Evolutionary conservation across 2,329 filamentous ascomycete genomes (phyloP).

Genomic region (Nannizziopsis arthrosporioides): DNA sequence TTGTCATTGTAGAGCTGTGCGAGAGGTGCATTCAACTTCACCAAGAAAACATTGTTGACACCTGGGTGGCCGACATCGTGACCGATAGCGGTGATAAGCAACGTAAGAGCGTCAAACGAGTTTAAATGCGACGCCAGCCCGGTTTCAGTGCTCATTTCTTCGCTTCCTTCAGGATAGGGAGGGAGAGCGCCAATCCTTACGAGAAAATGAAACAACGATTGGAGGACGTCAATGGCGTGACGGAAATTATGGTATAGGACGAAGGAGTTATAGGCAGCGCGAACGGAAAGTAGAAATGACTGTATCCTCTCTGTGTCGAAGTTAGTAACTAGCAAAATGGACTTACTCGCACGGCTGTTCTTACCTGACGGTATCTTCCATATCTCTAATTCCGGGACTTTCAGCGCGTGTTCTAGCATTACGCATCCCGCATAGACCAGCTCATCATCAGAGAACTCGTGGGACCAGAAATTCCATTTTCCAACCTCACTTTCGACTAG

Average conservation of each 20-base stretch:
- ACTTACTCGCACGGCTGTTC: slow-evolving; percentile 18
- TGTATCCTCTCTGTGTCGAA: slow-evolving; percentile 57
- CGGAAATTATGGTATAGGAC: slow-evolving; percentile 98
- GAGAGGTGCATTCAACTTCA: slow-evolving; percentile 80
- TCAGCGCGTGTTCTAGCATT: slow-evolving; percentile 82
- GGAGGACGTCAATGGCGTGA: slow-evolving; percentile 89
- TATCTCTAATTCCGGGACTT: slow-evolving; percentile 64
- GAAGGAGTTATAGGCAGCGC: slow-evolving; percentile 90
- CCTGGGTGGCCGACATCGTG: slow-evolving; percentile 96
- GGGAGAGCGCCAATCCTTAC: slow-evolving; percentile 66
- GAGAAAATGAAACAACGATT: slow-evolving; percentile 84
- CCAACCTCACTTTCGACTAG: slow-evolving; percentile 59
- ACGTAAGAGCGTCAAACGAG: slow-evolving; percentile 76
- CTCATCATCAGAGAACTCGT: slow-evolving; percentile 82
- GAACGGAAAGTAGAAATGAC: slow-evolving; percentile 75
- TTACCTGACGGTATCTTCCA: slow-evolving; percentile 70
- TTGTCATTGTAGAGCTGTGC: slow-evolving; percentile 95
- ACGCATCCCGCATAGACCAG: slow-evolving; percentile 70
- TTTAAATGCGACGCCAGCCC: slow-evolving; percentile 64
- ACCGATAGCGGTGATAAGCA: slow-evolving; percentile 90
- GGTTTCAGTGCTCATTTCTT: slow-evolving; percentile 36
- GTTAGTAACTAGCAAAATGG: neutral
- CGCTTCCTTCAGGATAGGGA: slow-evolving; percentile 44
- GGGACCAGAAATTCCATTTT: slow-evolving; percentile 78
- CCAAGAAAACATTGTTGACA: slow-evolving; percentile 93